A percentile compares a stretch with the other conserved stretches of the same genome.
These are phyloP conservation scores for Lasiodiplodia sp. DNA, from an alignment of 2,329 filamentous ascomycete species.

Conservation along the genomic window DNA sequence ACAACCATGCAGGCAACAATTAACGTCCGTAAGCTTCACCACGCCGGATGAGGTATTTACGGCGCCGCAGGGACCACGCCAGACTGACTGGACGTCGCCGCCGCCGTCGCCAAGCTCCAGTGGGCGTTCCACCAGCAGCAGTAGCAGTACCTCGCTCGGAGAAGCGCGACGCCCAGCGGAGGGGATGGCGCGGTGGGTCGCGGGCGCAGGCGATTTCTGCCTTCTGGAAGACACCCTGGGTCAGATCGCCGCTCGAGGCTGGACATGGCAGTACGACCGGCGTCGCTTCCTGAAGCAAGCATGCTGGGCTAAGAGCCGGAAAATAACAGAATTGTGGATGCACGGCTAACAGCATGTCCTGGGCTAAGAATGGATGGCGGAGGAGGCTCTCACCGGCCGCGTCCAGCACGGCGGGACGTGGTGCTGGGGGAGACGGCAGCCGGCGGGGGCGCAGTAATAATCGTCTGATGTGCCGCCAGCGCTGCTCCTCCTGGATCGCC, in stretches of 20 bases:
- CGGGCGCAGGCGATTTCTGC: constrained; percentile 11
- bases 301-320: not conserved
- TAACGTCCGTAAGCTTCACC: constrained; percentile 27
- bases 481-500: constrained; percentile 24
- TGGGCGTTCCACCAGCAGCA: too few relatives aligned
- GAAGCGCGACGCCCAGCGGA: not conserved
- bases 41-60: constrained; percentile 26
- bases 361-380: not conserved
- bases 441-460: constrained; percentile 16
- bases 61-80: constrained; percentile 13
- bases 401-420: constrained; percentile 6
- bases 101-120: not conserved
- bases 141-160: not conserved
- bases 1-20: constrained; percentile 15
- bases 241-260: constrained; percentile 12
- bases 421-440: not conserved
- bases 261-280: not conserved
- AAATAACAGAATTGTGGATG: not conserved
- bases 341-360: too few relatives aligned
- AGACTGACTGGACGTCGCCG: constrained; percentile 13
- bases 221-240: constrained; percentile 6
- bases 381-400: not conserved
- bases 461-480: constrained; percentile 22
- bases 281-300: constrained; percentile 27
- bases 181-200: not conserved